Percentiles rank a stretch among this genome's conserved stretches.
phyloP scores from a whole-genome alignment of 768 basidiomycete species.

The Gyrodon lividus region DNA sequence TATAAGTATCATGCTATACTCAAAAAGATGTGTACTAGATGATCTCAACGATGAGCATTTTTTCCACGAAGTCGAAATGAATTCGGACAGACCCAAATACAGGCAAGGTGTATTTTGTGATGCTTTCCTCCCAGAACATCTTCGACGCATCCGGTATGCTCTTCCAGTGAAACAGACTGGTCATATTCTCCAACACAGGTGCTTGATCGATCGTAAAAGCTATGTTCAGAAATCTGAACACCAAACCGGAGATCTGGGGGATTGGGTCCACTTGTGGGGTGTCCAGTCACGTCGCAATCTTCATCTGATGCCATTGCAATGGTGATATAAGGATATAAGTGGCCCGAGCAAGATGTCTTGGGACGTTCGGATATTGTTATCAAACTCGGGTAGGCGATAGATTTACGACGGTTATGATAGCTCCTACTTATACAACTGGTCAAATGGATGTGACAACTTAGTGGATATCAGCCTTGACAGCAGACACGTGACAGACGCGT shows the following conservation, averaged over 20 bases:
- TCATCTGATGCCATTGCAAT: not conserved
- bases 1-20: constrained; percentile 79
- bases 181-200: constrained; percentile 53
- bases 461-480: no score
- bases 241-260: not conserved
- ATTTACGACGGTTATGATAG: no score
- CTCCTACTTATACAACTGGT: no score
- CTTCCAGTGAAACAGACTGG: constrained; percentile 30
- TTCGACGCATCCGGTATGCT: constrained; percentile 27
- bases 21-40: constrained; percentile 67
- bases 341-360: no score
- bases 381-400: no score
- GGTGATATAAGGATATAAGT: not conserved
- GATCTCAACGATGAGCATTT: not conserved
- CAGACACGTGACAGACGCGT: not conserved
- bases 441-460: no score
- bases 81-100: constrained; percentile 55
- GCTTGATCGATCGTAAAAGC: constrained; percentile 47
- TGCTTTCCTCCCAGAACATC: constrained; percentile 53
- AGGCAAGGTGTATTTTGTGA: constrained; percentile 61
- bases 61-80: not conserved
- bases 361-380: not conserved
- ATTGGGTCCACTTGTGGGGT: no score
- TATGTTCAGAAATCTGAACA: constrained; percentile 39
- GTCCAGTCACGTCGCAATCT: not conserved